Evolutionary conservation across 2,329 filamentous ascomycete species (phyloP).

Genomic region (Colletotrichum liaoningense): DNA sequence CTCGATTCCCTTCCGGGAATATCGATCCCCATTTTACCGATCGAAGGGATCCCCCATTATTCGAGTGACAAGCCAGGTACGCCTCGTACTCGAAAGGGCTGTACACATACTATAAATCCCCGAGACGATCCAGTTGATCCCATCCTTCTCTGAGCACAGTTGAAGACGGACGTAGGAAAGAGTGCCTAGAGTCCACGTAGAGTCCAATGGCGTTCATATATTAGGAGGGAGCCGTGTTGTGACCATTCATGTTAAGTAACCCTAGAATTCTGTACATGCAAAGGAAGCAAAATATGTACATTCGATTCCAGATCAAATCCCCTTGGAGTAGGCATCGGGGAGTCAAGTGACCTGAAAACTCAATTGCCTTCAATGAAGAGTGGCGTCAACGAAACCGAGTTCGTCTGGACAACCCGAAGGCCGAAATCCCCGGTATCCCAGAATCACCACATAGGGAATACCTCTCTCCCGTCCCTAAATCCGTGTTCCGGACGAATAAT

Average conservation of each 20-base stretch:
- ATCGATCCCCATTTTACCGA: too few species aligned
- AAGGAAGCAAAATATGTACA: slow-evolving; percentile 1
- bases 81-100: too few species aligned
- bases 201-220: neutral
- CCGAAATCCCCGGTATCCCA: neutral
- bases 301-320: neutral
- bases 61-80: too few species aligned
- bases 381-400: too few species aligned
- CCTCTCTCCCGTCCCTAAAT: neutral
- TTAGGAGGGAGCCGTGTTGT: neutral
- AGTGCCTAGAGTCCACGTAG: neutral
- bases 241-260: neutral
- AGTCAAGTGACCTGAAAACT: neutral
- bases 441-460: neutral
- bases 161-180: too few species aligned
- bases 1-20: too few species aligned
- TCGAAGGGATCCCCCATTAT: too few species aligned
- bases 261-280: slow-evolving; percentile 4
- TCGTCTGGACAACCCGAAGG: neutral
- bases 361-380: too few species aligned
- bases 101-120: too few species aligned
- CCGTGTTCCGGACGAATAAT: neutral
- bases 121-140: too few species aligned
- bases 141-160: too few species aligned
- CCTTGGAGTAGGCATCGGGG: neutral